A percentile compares a stretch with the other conserved stretches of the same genome.
phyloP scores from a whole-genome alignment of 768 basidiomycete genomes.

The Phlebiopsis gigantea region DNA sequence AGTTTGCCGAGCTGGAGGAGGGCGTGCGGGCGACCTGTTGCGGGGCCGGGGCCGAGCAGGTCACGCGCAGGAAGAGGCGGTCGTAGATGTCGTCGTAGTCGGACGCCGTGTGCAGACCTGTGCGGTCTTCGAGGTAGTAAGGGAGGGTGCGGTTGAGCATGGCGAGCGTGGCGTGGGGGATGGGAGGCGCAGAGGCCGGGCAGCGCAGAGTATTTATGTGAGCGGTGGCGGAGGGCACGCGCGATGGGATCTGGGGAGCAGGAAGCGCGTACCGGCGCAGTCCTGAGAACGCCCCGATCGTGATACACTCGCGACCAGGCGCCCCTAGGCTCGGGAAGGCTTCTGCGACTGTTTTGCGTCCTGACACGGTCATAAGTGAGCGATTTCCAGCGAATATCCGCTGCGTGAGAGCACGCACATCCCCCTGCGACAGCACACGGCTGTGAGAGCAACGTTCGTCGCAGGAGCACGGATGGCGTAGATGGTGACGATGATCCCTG shows the following conservation, averaged over 20 bases:
- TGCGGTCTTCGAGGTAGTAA: constrained; percentile 64
- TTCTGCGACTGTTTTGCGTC: background rate
- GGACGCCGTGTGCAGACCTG: constrained; percentile 45
- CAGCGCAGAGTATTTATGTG: background rate
- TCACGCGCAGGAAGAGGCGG: constrained; percentile 62
- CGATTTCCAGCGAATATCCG: no score
- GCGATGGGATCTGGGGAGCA: background rate
- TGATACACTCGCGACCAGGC: background rate
- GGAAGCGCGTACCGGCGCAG: background rate
- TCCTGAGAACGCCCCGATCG: background rate
- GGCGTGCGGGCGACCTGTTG: background rate
- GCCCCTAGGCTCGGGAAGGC: background rate
- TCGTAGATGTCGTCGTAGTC: constrained; percentile 81
- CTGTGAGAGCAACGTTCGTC: background rate
- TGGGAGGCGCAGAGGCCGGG: background rate
- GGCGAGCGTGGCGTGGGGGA: background rate
- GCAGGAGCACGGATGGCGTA: background rate
- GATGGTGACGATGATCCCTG: no score
- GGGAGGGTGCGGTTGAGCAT: constrained; percentile 34
- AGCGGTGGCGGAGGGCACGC: background rate
- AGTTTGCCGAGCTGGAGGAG: background rate
- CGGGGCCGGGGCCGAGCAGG: constrained; percentile 33
- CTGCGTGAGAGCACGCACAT: no score
- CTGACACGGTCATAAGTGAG: background rate
- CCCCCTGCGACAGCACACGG: no score